Evolutionary conservation across 352 stramenopile genomes (phyloP).

Genomic region (Phytophthora agathidicida): DNA sequence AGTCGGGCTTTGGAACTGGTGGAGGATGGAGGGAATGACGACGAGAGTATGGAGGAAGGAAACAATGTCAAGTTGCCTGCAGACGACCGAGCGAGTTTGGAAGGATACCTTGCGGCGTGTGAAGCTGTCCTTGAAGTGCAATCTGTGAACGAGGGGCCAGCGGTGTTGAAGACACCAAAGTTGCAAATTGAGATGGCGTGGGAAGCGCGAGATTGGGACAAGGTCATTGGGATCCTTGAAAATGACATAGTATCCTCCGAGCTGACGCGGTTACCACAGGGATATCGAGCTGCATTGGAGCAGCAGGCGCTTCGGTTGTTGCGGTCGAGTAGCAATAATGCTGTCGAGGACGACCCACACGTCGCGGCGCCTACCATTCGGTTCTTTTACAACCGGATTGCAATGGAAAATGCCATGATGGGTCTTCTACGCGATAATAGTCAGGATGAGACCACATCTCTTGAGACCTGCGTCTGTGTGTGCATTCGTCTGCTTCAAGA

Average conservation of each 20-base stretch:
- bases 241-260: constrained; percentile 48
- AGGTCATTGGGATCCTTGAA: constrained; percentile 52
- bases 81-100: constrained; percentile 46
- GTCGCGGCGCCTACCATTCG: constrained; percentile 36
- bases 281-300: constrained; percentile 49
- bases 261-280: constrained; percentile 34
- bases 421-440: constrained; percentile 28
- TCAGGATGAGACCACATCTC: constrained; percentile 20
- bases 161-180: constrained; percentile 39
- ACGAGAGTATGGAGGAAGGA: constrained; percentile 21
- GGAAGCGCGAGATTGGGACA: constrained; percentile 56
- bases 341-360: constrained; percentile 27
- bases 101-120: constrained; percentile 77
- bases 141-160: constrained; percentile 39
- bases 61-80: constrained; percentile 11
- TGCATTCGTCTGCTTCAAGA: constrained; percentile 55
- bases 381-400: constrained; percentile 59
- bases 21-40: constrained; percentile 38
- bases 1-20: constrained; percentile 63
- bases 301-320: constrained; percentile 55
- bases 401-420: constrained; percentile 52
- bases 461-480: constrained; percentile 47
- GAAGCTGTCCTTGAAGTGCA: constrained; percentile 66
- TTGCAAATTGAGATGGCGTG: constrained; percentile 54
- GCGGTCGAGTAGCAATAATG: constrained; percentile 36